Conservation (phyloP, 2,329 filamentous ascomycete genomes). For the Claviceps capensis region DNA sequence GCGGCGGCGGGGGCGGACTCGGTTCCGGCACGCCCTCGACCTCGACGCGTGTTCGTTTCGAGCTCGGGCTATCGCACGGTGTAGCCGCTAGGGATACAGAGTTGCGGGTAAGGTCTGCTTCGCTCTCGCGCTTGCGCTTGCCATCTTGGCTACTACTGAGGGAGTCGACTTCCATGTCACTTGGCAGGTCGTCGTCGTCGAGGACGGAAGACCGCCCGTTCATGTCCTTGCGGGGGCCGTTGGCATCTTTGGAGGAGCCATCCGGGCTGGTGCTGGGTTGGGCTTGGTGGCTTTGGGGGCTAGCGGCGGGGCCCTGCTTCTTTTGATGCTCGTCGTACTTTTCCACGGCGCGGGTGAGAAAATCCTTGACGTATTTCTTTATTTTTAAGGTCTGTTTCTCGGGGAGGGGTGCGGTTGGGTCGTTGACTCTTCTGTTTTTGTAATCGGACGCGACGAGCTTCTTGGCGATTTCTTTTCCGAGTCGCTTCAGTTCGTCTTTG, state of each 20-base stretch:
- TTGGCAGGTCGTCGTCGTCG: slow-evolving; percentile 13
- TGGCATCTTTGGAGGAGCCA: neutral
- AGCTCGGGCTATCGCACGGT: slow-evolving; percentile 41
- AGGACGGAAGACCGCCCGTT: neutral
- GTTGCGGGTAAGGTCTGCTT: slow-evolving; percentile 12
- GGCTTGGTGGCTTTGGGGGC: neutral
- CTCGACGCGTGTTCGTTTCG: slow-evolving; percentile 38
- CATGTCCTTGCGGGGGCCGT: neutral
- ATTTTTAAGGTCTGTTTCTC: slow-evolving; percentile 71
- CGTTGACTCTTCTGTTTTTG: slow-evolving; percentile 73
- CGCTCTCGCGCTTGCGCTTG: slow-evolving; percentile 53
- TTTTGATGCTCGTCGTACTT: slow-evolving; percentile 60
- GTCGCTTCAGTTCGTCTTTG: slow-evolving; percentile 56
- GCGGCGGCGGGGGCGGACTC: slow-evolving; percentile 32
- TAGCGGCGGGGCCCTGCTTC: slow-evolving; percentile 24
- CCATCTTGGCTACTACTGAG: slow-evolving; percentile 33
- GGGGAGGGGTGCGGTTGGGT: slow-evolving; percentile 57
- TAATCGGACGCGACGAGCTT: slow-evolving; percentile 87
- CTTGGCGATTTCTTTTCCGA: slow-evolving; percentile 59
- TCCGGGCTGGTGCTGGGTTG: neutral
- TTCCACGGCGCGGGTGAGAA: slow-evolving; percentile 70
- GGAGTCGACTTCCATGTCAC: slow-evolving; percentile 25
- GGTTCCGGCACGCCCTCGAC: slow-evolving; percentile 24
- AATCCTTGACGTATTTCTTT: slow-evolving; percentile 72
- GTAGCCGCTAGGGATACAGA: slow-evolving; percentile 29